Base-by-base conservation (phyloP, 768 basidiomycete species). In the Russula brevipes region DNA sequence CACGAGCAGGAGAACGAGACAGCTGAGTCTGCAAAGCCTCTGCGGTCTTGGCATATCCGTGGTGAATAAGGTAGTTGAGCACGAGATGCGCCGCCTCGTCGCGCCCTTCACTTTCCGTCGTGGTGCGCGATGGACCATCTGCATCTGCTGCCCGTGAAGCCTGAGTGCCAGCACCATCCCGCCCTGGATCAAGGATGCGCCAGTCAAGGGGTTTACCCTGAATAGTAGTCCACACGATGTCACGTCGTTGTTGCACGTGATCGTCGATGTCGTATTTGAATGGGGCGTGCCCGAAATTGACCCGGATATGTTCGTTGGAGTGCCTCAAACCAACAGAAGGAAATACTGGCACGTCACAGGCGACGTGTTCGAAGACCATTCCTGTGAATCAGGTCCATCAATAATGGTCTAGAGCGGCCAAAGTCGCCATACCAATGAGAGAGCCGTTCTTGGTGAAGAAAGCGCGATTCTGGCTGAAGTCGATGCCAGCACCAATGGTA, bases 211-310 rank as follows among this genome's bases (percentile, higher is more conserved):
- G 79, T 1, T 82, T 84, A 52, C 74, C 76, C 68, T 87, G 80
- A 56, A 92, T 88, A 59, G 78, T 81, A 11, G 77, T 75, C 91
- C 91, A 93, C 3, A 83, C 81, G 7, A 71, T 73, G 60, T 85
- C 82, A 56, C 85, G 82, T 67, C 83, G 83, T 68, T 87, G 85
- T 66, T 86, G 85, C 16, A 91, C 88, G 69, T 95, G 85, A 53
- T 86, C 83, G 59, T 94, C 90, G 70, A 98, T 96, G 73, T 97
- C 94, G 73, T 85, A 98, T 68, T 79, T 82, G 82, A 98, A 98
- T 3, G 86, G 80, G 9, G 84, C 84, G 71, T 87, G 86, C 33
- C 93, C 93, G 72, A 98, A 95, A 76, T 98, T 98, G 70, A 87
- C 87, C 39, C 85, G 83, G 44, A 98, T 76, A 12, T 83, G 78